A percentile compares a stretch with the other conserved stretches of the same genome.
Evolutionary conservation across 2,329 filamentous ascomycete species (phyloP).

Genomic region (Diaporthe vaccinii): DNA sequence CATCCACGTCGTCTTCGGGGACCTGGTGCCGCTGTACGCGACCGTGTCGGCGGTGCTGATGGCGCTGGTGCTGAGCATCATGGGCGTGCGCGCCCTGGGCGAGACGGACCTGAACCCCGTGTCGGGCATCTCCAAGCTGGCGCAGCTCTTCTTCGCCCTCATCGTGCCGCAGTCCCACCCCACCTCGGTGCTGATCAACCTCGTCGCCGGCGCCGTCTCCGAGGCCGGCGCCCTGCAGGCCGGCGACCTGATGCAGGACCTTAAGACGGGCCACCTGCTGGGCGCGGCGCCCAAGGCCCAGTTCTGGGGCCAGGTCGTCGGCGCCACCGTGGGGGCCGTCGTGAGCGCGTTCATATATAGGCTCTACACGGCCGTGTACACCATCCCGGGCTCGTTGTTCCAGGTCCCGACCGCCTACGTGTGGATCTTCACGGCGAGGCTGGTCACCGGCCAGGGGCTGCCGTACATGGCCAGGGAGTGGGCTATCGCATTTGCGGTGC

Average conservation of each 20-base stretch:
- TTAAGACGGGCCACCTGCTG: conserved; percentile 95
- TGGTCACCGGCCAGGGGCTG: conserved; percentile 91
- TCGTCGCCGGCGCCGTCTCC: conserved; percentile 87
- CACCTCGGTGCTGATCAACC: conserved; percentile 93
- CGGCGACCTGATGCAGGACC: conserved; percentile 95
- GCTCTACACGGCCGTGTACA: conserved; percentile 88
- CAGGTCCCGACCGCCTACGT: conserved; percentile 95
- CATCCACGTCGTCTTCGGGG: conserved; percentile 86
- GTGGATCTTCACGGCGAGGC: conserved; percentile 95
- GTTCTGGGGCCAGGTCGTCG: conserved; percentile 96
- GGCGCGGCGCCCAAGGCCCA: conserved; percentile 94
- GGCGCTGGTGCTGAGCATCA: conserved; percentile 82
- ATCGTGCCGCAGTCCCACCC: conserved; percentile 85
- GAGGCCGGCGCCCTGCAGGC: conserved; percentile 82
- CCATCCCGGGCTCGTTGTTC: conserved; percentile 89
- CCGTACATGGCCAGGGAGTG: conserved; percentile 87
- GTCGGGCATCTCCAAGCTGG: conserved; percentile 95
- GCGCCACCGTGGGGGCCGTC: conserved; percentile 86
- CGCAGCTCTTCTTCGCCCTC: conserved; percentile 93
- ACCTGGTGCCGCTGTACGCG: conserved; percentile 82
- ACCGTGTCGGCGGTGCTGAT: conserved; percentile 85
- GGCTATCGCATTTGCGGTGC: conserved; percentile 78
- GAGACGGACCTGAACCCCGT: conserved; percentile 97
- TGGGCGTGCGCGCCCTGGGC: conserved; percentile 77
- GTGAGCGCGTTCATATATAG: conserved; percentile 90